These are phyloP conservation scores for Naematelia aurantialba DNA, from an alignment of 768 basidiomycete genomes.

Conservation along the genomic window DNA sequence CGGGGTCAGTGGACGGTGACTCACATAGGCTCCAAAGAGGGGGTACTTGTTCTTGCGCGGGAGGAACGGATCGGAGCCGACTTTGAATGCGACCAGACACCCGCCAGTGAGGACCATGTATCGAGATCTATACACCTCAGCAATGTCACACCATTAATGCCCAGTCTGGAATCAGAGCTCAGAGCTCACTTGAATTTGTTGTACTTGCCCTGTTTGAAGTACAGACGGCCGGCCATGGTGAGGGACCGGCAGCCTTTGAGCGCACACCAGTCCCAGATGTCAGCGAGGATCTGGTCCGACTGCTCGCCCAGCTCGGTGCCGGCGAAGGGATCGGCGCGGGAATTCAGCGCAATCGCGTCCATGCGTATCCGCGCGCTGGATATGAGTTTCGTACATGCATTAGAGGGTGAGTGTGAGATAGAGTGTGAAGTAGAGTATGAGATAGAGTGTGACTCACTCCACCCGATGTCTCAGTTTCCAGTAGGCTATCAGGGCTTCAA, in stretches of 20 bases:
- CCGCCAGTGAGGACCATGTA: constrained; percentile 72
- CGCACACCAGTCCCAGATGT: constrained; percentile 83
- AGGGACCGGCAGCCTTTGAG: constrained; percentile 74
- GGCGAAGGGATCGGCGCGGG: constrained; percentile 21
- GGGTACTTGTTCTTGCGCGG: constrained; percentile 53
- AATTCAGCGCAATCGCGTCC: constrained; percentile 29
- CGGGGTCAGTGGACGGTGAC: constrained; percentile 34
- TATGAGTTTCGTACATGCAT: too few relatives aligned
- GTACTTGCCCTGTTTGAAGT: constrained; percentile 64
- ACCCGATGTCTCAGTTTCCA: constrained; percentile 73
- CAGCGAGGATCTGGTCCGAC: constrained; percentile 55
- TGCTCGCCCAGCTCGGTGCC: constrained; percentile 24
- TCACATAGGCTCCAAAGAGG: constrained; percentile 49
- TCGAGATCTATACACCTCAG: constrained; percentile 58
- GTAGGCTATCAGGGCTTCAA: constrained; percentile 67
- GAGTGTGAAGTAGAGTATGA: not conserved
- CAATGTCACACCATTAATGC: too few relatives aligned
- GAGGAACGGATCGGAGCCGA: constrained; percentile 61
- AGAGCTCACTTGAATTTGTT: constrained; percentile 69
- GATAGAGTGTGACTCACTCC: constrained; percentile 58
- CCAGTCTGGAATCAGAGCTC: not conserved
- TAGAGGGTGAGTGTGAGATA: too few relatives aligned
- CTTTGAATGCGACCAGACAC: constrained; percentile 66
- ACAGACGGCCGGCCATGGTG: constrained; percentile 68
- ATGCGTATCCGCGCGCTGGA: constrained; percentile 40